Percentiles rank a stretch among this genome's conserved stretches.
Conservation (phyloP, 2,329 filamentous ascomycete species). For the Raffaelea deltoideospora region DNA sequence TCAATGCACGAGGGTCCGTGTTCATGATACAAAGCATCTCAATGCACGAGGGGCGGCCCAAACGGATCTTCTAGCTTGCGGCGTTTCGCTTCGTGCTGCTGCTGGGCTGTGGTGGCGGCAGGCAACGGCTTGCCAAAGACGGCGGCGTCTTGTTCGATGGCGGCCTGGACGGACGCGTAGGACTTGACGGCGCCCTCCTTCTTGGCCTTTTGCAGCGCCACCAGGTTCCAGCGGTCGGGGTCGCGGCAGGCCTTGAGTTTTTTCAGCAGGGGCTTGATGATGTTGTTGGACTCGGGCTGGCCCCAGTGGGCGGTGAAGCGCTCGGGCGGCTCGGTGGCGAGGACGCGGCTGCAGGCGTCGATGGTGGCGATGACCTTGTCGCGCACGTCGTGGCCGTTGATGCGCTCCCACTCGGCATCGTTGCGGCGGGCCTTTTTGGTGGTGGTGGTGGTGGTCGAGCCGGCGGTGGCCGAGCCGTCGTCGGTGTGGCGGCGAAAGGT, state of each 20-base stretch:
- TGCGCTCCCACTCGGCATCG: conserved; percentile 10
- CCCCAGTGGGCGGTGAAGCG: conserved; percentile 38
- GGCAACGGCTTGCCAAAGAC: conserved; percentile 26
- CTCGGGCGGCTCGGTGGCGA: conserved; percentile 42
- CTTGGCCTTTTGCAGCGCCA: conserved; percentile 50
- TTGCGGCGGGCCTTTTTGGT: conserved; percentile 4
- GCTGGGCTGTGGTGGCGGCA: conserved; percentile 3
- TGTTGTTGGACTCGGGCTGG: conserved; percentile 28
- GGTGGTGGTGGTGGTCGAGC: conserved; percentile 11
- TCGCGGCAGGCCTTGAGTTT: conserved; percentile 63
- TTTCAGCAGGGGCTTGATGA: conserved; percentile 44
- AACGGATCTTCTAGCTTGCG: conserved; percentile 32
- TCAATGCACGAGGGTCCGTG: conserved; percentile 19
- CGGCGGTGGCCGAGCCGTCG: conserved; percentile 9
- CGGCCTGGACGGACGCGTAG: conserved; percentile 8
- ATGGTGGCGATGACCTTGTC: conserved; percentile 36
- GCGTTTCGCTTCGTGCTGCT: conserved; percentile 24
- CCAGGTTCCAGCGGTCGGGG: conserved; percentile 57
- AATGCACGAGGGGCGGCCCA: conserved; percentile 25
- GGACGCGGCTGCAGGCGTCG: conserved; percentile 34
- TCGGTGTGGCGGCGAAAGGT: conserved; percentile 16
- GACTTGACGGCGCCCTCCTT: conserved; percentile 31
- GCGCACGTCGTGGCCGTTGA: conserved; percentile 16
- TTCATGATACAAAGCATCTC: too few species aligned
- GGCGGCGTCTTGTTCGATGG: conserved; percentile 22